These are phyloP conservation scores for Rhododendron henanense DNA, from an alignment of 148 eudicot species.

Conservation along the genomic window DNA sequence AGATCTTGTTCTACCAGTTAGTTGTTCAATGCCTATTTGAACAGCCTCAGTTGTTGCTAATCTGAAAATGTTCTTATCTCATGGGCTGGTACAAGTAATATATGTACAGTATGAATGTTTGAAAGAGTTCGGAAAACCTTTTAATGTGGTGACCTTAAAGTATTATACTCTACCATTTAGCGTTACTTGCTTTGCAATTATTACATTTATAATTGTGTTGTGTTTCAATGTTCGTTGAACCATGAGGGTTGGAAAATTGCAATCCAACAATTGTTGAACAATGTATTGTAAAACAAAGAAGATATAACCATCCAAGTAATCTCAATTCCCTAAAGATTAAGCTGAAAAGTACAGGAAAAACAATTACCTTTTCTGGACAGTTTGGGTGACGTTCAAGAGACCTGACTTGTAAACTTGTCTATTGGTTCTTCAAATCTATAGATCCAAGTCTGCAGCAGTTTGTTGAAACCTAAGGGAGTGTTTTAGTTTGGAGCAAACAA, in stretches of 20 bases:
- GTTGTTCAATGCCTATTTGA: too few species aligned
- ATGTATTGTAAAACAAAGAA: background rate
- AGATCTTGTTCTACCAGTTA: too few species aligned
- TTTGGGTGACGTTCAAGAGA: background rate
- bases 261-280: too few species aligned
- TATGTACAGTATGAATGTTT: too few species aligned
- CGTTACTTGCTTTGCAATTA: too few species aligned
- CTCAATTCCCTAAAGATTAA: background rate
- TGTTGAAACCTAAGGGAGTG: background rate
- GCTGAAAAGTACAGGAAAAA: background rate
- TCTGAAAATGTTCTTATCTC: background rate
- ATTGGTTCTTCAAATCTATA: background rate
- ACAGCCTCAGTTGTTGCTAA: background rate
- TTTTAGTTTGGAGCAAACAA: background rate
- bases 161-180: background rate
- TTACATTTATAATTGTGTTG: too few species aligned
- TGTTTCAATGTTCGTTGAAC: too few species aligned
- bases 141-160: background rate
- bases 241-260: too few species aligned
- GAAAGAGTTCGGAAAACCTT: background rate
- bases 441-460: background rate
- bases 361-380: background rate
- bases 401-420: background rate
- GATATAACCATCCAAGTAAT: background rate
- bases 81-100: background rate